Conservation (phyloP, 2,329 filamentous ascomycete genomes). For the Nakataea oryzae region DNA sequence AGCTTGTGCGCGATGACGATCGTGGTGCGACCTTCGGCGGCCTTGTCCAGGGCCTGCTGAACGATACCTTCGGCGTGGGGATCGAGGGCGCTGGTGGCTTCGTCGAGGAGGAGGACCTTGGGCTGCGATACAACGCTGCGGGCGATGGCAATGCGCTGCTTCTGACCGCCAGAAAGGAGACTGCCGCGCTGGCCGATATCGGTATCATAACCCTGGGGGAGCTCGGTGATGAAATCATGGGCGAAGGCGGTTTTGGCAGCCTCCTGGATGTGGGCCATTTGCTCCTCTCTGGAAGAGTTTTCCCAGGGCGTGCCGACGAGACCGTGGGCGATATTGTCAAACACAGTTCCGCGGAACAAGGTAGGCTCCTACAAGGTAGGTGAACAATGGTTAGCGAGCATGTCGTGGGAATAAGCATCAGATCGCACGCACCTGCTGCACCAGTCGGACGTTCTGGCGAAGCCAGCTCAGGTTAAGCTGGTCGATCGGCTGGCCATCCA, state of each 20-base stretch:
- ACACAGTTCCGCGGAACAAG: constrained; percentile 26
- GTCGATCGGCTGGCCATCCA: constrained; percentile 16
- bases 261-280: constrained; percentile 25
- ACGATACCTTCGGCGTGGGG: constrained; percentile 34
- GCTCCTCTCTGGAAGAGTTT: constrained; percentile 22
- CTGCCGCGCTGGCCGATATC: constrained; percentile 49
- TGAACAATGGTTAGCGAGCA: background rate
- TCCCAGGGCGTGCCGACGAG: constrained; percentile 19
- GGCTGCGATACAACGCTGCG: constrained; percentile 27
- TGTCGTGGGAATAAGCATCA: too few species aligned
- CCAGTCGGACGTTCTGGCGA: constrained; percentile 18
- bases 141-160: constrained; percentile 52
- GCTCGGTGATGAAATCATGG: constrained; percentile 32
- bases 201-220: constrained; percentile 42
- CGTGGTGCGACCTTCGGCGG: constrained; percentile 46
- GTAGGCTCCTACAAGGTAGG: constrained; percentile 16
- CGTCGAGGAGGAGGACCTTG: constrained; percentile 51
- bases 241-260: constrained; percentile 34
- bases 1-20: constrained; percentile 53
- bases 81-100: constrained; percentile 49
- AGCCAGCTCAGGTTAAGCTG: constrained; percentile 18
- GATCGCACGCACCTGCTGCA: constrained; percentile 16
- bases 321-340: constrained; percentile 37
- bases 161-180: constrained; percentile 54
- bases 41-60: constrained; percentile 39